Conservation (phyloP, 495 filamentous ascomycete species). For the Rhypophila decipiens region DNA sequence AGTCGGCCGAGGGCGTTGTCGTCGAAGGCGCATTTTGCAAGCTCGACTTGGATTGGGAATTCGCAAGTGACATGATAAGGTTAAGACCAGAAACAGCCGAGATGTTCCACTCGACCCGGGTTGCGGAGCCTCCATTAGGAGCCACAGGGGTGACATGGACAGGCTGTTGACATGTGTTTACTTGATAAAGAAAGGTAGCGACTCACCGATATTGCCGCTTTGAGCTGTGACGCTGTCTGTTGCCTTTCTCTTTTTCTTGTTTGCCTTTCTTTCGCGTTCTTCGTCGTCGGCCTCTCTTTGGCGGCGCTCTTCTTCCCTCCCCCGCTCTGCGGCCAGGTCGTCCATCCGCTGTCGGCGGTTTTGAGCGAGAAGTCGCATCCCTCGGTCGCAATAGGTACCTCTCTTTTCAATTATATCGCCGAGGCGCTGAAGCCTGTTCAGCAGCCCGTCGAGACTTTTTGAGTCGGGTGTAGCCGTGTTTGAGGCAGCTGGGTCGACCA, state of each 20-base stretch:
- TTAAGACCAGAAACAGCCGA: neutral
- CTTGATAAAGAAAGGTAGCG: conserved; percentile 2
- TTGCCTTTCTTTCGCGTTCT: conserved; percentile 45
- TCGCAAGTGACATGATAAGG: too few species aligned
- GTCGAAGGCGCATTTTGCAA: neutral
- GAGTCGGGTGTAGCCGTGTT: conserved; percentile 66
- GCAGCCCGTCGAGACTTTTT: conserved; percentile 61
- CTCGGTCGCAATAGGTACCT: conserved; percentile 58
- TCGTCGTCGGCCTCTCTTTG: conserved; percentile 35
- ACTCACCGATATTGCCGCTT: conserved; percentile 61
- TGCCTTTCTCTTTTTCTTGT: conserved; percentile 54
- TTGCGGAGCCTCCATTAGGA: neutral
- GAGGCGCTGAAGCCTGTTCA: conserved; percentile 59
- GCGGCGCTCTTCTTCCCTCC: conserved; percentile 33
- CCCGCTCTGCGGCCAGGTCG: conserved; percentile 37
- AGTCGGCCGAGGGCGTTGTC: conserved; percentile 1
- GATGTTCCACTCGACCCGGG: conserved; percentile 1
- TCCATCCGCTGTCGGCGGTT: conserved; percentile 54
- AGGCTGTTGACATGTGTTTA: too few species aligned
- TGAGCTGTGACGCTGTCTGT: conserved; percentile 54
- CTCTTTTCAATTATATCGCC: conserved; percentile 59
- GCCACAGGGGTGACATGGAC: too few species aligned
- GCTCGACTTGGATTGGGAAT: too few species aligned
- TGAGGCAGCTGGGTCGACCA: conserved; percentile 59
- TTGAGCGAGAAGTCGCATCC: conserved; percentile 63